Conservation (phyloP, 345 rosid genomes). For the Boechera divaricarpa region DNA sequence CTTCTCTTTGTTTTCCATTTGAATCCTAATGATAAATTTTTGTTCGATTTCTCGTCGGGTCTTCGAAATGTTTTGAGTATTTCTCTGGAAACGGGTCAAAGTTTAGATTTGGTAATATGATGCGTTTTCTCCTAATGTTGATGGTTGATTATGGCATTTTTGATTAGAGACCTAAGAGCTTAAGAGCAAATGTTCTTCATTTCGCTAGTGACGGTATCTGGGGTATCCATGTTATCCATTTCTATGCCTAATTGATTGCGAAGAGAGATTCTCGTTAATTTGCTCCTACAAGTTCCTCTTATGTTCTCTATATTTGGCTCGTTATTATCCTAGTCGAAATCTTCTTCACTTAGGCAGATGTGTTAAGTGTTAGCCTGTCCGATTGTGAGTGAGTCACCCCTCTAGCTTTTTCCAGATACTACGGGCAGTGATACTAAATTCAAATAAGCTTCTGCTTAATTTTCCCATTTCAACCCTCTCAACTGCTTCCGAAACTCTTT, state of each 20-base stretch:
- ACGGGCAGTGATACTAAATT: not conserved
- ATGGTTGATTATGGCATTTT: constrained; percentile 8
- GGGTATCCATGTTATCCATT: not conserved
- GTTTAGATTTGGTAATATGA: constrained; percentile 20
- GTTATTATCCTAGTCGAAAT: not conserved
- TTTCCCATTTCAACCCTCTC: not conserved
- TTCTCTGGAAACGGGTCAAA: constrained; percentile 1
- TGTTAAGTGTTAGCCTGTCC: not conserved
- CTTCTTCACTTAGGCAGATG: not conserved
- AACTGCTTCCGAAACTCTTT: constrained; percentile 18
- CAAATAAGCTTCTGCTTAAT: constrained; percentile 12
- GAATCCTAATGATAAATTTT: not conserved
- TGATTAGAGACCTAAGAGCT: constrained; percentile 10
- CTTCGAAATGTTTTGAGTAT: not conserved
- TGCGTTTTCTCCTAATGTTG: not conserved
- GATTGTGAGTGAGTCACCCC: not conserved
- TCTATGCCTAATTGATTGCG: not conserved
- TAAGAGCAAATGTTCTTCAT: constrained; percentile 4
- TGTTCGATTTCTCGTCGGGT: not conserved
- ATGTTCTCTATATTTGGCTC: not conserved
- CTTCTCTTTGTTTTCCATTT: not conserved
- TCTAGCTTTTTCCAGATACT: not conserved
- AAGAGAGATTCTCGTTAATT: not conserved
- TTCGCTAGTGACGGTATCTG: not conserved
- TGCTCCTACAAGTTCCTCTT: not conserved